Conservation (phyloP, 768 basidiomycete genomes). For the Cyclocybe cylindracea region DNA sequence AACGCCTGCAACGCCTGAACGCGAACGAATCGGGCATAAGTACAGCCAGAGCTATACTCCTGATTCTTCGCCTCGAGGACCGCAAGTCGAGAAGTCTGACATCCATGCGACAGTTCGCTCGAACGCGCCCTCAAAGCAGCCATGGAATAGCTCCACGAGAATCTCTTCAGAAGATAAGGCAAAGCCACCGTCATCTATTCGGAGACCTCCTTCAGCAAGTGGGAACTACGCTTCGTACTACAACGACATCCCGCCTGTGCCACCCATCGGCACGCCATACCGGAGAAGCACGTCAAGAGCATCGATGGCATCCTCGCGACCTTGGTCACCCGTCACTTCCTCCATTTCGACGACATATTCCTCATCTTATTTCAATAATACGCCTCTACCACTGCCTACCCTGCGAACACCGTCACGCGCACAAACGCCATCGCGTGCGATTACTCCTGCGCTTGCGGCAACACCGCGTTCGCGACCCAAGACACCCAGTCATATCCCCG, state of each 20-base stretch:
- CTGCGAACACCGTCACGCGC: conserved; percentile 57
- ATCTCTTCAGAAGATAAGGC: conserved; percentile 55
- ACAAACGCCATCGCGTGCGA: conserved; percentile 53
- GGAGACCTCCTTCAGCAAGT: conserved; percentile 49
- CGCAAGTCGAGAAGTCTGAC: conserved; percentile 34
- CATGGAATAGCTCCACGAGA: conserved; percentile 84
- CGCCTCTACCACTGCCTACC: conserved; percentile 36
- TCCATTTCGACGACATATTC: conserved; percentile 72
- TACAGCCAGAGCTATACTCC: conserved; percentile 73
- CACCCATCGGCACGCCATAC: conserved; percentile 48
- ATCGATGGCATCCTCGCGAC: conserved; percentile 77
- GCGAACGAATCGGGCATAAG: conserved; percentile 44
- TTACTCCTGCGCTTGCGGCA: conserved; percentile 34
- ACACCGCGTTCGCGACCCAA: conserved; percentile 72
- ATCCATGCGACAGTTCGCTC: conserved; percentile 35
- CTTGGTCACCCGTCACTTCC: conserved; percentile 77
- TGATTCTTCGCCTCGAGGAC: conserved; percentile 57
- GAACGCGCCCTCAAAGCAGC: conserved; percentile 40
- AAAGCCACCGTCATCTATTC: conserved; percentile 42
- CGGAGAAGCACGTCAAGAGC: conserved; percentile 70
- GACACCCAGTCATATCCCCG: conserved; percentile 81
- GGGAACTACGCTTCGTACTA: conserved; percentile 36
- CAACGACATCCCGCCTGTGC: conserved; percentile 45
- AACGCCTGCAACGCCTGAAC: conserved; percentile 53
- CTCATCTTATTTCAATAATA: conserved; percentile 31